Conservation (phyloP, 1,284 basidiomycete genomes). For the Pseudozyma thailandica region DNA sequence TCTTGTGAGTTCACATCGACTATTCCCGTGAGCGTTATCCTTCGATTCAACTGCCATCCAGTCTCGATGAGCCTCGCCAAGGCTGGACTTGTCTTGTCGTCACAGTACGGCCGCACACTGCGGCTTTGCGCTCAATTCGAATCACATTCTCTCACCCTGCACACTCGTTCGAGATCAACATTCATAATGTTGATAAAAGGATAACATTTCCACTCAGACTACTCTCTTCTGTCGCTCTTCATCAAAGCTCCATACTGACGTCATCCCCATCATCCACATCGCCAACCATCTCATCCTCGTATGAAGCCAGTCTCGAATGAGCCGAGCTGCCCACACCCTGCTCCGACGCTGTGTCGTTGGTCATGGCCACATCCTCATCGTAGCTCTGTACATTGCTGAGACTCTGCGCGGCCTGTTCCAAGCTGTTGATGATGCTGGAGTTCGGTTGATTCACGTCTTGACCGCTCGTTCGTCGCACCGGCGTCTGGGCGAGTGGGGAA, state of each 20-base stretch:
- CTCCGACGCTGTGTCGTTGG: conserved; percentile 24
- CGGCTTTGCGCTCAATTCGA: no score
- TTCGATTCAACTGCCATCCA: no score
- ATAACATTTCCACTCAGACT: no score
- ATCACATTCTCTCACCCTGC: no score
- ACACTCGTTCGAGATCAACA: no score
- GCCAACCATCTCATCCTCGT: conserved; percentile 24
- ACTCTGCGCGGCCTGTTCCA: conserved; percentile 34
- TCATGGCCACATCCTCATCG: conserved; percentile 35
- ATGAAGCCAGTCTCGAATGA: conserved; percentile 24
- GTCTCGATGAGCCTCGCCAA: no score
- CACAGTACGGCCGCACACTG: no score
- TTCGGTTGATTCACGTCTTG: conserved; percentile 9
- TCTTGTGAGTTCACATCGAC: background rate
- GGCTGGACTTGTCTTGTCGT: no score
- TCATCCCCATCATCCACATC: conserved; percentile 31
- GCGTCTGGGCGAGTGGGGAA: conserved; percentile 40
- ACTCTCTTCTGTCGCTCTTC: background rate
- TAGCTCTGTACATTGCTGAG: conserved; percentile 11
- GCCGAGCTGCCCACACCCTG: conserved; percentile 8
- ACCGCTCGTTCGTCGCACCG: conserved; percentile 26
- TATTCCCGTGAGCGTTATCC: no score
- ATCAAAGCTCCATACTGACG: conserved; percentile 39
- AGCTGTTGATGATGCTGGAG: conserved; percentile 9
- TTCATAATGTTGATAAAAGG: no score